Conservation (phyloP, 2,329 filamentous ascomycete species). For the Uncinocarpus reesii region DNA sequence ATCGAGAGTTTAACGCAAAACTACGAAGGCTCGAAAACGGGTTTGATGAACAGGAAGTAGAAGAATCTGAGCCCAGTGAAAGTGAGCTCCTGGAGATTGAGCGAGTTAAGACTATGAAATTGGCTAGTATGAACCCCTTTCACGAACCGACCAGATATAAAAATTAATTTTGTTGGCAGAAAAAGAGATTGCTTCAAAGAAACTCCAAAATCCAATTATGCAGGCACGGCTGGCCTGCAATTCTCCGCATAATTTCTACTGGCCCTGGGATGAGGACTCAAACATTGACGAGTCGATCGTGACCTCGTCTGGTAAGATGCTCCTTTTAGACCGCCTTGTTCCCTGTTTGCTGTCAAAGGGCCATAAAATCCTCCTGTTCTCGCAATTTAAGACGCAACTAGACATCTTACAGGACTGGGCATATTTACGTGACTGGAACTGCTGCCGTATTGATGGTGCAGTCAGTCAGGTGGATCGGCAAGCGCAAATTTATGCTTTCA, state of each 20-base stretch:
- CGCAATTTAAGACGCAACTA: conserved; percentile 88
- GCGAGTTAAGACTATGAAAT: conserved; percentile 56
- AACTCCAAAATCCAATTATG: conserved; percentile 84
- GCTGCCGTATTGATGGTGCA: conserved; percentile 83
- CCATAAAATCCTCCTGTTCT: conserved; percentile 93
- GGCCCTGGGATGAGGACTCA: conserved; percentile 61
- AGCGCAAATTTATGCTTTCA: conserved; percentile 63
- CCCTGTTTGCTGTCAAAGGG: conserved; percentile 60
- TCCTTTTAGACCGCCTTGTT: conserved; percentile 78
- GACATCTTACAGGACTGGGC: conserved; percentile 87
- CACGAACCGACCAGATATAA: no score
- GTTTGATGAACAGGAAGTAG: conserved; percentile 51
- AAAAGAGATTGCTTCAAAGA: conserved; percentile 80
- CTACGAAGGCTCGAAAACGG: conserved; percentile 38
- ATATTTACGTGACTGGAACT: conserved; percentile 65
- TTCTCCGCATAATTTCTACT: conserved; percentile 92
- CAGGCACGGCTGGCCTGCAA: conserved; percentile 89
- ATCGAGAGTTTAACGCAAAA: conserved; percentile 73
- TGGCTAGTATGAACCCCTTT: conserved; percentile 53
- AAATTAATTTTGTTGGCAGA: conserved; percentile 44
- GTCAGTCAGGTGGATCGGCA: conserved; percentile 65
- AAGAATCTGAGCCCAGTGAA: conserved; percentile 32
- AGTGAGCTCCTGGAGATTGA: conserved; percentile 53
- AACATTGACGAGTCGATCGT: conserved; percentile 70
- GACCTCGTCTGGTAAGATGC: conserved; percentile 87